Percentiles rank a stretch among this genome's conserved stretches.
Evolutionary conservation across 2,329 filamentous ascomycete species (phyloP).

Genomic region (Cladophialophora psammophila): DNA sequence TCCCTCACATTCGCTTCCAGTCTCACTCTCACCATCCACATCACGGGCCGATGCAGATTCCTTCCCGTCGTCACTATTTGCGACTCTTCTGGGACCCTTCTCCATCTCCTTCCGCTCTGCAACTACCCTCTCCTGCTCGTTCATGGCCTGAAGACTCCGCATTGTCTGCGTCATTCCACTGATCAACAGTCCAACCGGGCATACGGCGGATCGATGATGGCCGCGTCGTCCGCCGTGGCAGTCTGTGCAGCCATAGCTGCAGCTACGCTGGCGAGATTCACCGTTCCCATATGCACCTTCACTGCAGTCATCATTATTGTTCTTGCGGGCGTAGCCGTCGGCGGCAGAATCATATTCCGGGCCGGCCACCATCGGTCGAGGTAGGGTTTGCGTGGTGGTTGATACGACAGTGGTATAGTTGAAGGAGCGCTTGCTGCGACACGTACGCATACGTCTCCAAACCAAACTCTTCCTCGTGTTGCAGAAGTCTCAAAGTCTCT

Average conservation of each 20-base stretch:
- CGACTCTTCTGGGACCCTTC: neutral
- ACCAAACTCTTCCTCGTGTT: neutral
- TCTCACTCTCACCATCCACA: neutral
- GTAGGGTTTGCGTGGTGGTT: neutral
- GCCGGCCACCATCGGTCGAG: neutral
- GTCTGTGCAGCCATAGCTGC: neutral
- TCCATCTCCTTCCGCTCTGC: neutral
- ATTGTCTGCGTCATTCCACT: constrained; percentile 10
- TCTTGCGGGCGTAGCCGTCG: neutral
- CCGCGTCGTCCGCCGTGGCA: constrained; percentile 10
- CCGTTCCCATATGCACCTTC: neutral
- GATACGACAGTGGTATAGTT: neutral
- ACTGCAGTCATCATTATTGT: neutral
- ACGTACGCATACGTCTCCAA: neutral
- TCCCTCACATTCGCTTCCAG: neutral
- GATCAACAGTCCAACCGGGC: constrained; percentile 1
- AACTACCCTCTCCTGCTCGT: constrained; percentile 2
- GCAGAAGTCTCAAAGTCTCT: neutral
- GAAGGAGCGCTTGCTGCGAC: neutral
- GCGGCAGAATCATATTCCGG: neutral
- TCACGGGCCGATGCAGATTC: neutral
- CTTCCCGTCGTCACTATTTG: neutral
- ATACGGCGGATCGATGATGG: neutral
- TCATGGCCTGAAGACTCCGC: constrained; percentile 12
- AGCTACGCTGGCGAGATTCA: neutral